Percentiles rank a stretch among this genome's conserved stretches.
Conservation (phyloP, 2,329 filamentous ascomycete species). For the Colletotrichum siamense region DNA sequence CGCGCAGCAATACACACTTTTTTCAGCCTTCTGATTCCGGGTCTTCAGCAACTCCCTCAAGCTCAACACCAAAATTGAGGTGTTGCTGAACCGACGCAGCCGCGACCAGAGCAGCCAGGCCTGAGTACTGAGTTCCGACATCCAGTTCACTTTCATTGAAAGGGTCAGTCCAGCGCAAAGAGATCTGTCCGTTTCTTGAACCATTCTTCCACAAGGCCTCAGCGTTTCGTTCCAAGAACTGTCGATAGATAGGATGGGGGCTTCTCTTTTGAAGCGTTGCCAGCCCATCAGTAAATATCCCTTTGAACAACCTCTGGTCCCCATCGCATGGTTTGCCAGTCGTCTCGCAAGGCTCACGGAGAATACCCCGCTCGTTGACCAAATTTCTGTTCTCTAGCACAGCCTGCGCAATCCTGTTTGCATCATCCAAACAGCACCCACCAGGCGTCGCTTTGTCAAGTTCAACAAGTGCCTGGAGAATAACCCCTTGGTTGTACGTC, state of each 20-base stretch:
- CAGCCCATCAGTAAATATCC: background rate
- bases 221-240: background rate
- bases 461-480: background rate
- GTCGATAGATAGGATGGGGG: background rate
- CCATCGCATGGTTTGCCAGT: background rate
- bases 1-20: accelerated
- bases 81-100: accelerated
- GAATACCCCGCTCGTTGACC: background rate
- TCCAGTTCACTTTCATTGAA: accelerated
- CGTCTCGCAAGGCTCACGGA: background rate
- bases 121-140: background rate
- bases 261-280: background rate
- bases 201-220: background rate
- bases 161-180: background rate
- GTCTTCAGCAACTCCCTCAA: accelerated
- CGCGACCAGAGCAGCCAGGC: background rate
- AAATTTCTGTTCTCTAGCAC: background rate
- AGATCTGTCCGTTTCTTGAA: background rate
- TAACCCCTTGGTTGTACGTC: background rate
- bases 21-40: background rate
- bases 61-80: background rate
- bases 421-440: background rate
- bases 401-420: background rate
- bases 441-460: background rate
- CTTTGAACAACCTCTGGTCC: background rate